These are phyloP conservation scores for Eucalyptus camaldulensis DNA, from an alignment of 345 rosid genomes.

Conservation along the genomic window DNA sequence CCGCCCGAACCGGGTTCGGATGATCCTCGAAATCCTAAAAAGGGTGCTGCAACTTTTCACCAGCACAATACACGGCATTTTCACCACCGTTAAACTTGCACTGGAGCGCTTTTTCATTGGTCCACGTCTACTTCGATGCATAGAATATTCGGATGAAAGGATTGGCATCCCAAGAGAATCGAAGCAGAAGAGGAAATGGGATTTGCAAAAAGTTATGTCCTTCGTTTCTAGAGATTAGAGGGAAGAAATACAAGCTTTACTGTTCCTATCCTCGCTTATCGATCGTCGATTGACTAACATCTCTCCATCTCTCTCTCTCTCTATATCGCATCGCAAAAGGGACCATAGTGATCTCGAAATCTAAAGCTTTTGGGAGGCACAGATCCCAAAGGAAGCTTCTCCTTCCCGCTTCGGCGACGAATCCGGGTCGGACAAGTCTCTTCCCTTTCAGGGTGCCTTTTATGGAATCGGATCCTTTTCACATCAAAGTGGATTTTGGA, in stretches of 20 bases:
- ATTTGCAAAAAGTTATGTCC: not conserved
- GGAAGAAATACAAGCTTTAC: not conserved
- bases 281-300: not conserved
- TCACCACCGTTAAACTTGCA: not conserved
- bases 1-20: not conserved
- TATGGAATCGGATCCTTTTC: slow-evolving; percentile 21
- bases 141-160: not conserved
- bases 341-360: not conserved
- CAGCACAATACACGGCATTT: not conserved
- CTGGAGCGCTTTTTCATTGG: not conserved
- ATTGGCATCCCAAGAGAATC: not conserved
- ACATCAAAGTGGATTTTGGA: not conserved
- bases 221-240: not conserved
- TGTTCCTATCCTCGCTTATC: not conserved
- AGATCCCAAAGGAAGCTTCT: slow-evolving; percentile 17
- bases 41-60: not conserved
- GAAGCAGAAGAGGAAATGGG: not conserved
- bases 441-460: not conserved
- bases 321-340: not conserved
- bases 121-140: slow-evolving; percentile 4
- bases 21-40: not conserved
- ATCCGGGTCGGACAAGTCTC: not conserved
- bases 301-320: not conserved
- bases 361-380: slow-evolving; percentile 5
- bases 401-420: not conserved